These are phyloP conservation scores for Pythium aquatile DNA, from an alignment of 352 stramenopile species.

Conservation along the genomic window DNA sequence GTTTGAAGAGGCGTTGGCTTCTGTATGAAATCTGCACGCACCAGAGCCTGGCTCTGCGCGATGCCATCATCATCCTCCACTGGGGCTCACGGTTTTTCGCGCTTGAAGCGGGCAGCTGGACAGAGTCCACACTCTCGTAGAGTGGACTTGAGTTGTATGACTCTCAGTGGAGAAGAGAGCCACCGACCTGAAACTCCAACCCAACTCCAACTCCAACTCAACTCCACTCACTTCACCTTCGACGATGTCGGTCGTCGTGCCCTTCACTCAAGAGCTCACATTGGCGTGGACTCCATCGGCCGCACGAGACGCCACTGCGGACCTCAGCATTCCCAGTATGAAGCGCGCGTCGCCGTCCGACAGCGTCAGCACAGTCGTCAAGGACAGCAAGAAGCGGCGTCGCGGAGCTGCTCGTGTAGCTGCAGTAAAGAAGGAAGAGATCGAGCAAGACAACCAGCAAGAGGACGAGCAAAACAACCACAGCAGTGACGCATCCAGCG, in stretches of 20 bases:
- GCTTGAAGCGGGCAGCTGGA: background rate
- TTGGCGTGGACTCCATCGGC: conserved; percentile 14
- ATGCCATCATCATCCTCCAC: background rate
- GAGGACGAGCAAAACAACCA: background rate
- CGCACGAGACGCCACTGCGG: background rate
- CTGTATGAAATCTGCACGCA: background rate
- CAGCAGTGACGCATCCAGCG: background rate
- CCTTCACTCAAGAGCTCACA: conserved; percentile 15
- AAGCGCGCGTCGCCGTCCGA: background rate
- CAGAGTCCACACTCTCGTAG: background rate
- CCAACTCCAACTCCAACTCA: no score
- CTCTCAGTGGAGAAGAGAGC: background rate
- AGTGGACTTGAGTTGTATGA: conserved; percentile 1
- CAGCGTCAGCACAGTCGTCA: background rate
- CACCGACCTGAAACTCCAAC: background rate
- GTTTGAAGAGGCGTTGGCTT: background rate
- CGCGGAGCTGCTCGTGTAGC: conserved; percentile 4
- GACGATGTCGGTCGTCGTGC: conserved; percentile 22
- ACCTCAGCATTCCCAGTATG: background rate
- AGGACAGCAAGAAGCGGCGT: conserved; percentile 16
- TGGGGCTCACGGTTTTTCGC: background rate
- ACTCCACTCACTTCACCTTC: conserved; percentile 11
- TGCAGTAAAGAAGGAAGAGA: background rate
- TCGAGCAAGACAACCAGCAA: background rate
- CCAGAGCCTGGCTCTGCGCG: background rate